Base-by-base conservation (phyloP, 202 grass and related monocot genomes). In the Carex arenaria region DNA sequence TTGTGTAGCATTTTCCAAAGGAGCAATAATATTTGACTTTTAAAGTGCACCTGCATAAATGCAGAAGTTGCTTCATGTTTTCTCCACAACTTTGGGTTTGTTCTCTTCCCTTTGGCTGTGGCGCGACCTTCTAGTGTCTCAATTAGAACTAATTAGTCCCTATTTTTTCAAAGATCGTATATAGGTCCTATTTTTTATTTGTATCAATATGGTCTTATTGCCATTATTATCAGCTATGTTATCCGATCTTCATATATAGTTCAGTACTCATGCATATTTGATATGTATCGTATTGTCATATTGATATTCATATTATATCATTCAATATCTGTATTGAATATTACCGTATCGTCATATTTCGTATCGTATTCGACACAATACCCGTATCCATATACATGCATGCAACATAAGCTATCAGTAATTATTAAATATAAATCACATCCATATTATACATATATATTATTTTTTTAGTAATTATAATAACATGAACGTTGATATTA, bases 41-140 rank as follows among this genome's bases (percentile, higher is more conserved):
- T 56, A 10, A 79, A 56, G 53, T 79, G 61, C 53, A 61, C 59
- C 7, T 57, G 74, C 51, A 61, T 19, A 36, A 17, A n/a, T 79
- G 74, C 1, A 79, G 20, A 79, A 73, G 2, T 76, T 61, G 23
- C n/a, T 22, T 5, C 6, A 7, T 61, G 72, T 76, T 23, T 72
- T 45, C 14, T 49, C 72, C 52, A 77, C 4, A 53, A 28, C 72
- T 77, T 77, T 77, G 72, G 72, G 72, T 53, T 53, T 77, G 72
- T 77, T 56, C 49, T 77, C 9, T 78, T 60, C 15, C 36, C 36
- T 7, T 9, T 64, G 32, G 18, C 30, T 7, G n/a, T 64, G 32
- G 18, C 30, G 5, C 34, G 56, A 49, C 78, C 26, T 10, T 45
- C 18, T 63, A 19, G 8, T 47, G 14, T 80, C 81, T 79, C 80